Evolutionary conservation across 2,329 filamentous ascomycete genomes (phyloP).

Genomic region (Colletotrichum phormii): DNA sequence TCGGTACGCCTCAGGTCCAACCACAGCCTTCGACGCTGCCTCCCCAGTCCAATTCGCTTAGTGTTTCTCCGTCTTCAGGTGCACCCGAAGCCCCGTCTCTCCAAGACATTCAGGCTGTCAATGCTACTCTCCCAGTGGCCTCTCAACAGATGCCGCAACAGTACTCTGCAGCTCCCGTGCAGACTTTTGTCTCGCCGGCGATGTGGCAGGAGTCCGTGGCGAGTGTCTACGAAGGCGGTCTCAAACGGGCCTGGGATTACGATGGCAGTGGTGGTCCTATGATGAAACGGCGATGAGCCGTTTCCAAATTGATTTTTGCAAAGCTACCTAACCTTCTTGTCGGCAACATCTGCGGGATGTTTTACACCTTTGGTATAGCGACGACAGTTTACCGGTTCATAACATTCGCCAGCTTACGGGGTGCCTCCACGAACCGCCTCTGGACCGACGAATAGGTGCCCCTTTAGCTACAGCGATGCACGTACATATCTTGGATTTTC

Average conservation of each 20-base stretch:
- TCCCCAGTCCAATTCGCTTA: slow-evolving; percentile 63
- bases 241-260: slow-evolving; percentile 73
- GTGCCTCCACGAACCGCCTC: neutral
- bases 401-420: neutral
- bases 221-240: slow-evolving; percentile 73
- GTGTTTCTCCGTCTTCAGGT: slow-evolving; percentile 64
- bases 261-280: slow-evolving; percentile 49
- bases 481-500: slow-evolving; percentile 30
- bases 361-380: neutral
- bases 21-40: slow-evolving; percentile 54
- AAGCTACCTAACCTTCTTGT: neutral
- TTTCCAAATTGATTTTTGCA: slow-evolving; percentile 4
- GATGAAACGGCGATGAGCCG: slow-evolving; percentile 39
- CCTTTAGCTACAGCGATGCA: slow-evolving; percentile 8
- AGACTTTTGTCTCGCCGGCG: slow-evolving; percentile 74
- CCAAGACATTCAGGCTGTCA: slow-evolving; percentile 63
- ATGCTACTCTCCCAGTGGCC: slow-evolving; percentile 55
- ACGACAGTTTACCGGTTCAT: neutral
- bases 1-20: slow-evolving; percentile 76
- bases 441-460: neutral
- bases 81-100: slow-evolving; percentile 65
- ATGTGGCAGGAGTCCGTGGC: slow-evolving; percentile 82
- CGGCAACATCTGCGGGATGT: neutral
- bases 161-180: slow-evolving; percentile 64
- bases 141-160: slow-evolving; percentile 61